These are phyloP conservation scores for Diaporthe vaccinii DNA, from an alignment of 2,329 filamentous ascomycete genomes.

Conservation along the genomic window DNA sequence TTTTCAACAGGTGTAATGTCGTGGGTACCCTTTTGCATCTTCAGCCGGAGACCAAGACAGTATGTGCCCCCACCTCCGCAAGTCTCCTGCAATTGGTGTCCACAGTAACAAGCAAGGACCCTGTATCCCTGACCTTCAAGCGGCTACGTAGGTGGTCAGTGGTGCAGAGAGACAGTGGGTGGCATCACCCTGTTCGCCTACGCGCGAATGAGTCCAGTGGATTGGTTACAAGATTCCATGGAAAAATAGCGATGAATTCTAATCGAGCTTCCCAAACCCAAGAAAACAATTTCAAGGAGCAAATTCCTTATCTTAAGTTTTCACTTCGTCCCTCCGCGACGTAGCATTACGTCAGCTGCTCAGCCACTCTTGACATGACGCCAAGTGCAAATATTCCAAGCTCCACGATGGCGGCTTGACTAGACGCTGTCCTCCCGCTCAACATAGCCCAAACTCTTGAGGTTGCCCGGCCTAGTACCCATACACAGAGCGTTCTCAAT, in stretches of 20 bases:
- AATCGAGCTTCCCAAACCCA: neutral
- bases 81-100: too few species aligned
- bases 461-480: neutral
- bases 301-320: neutral
- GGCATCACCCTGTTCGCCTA: neutral
- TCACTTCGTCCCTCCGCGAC: neutral
- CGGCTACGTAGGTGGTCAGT: neutral
- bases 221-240: neutral
- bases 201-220: too few species aligned
- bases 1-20: too few species aligned
- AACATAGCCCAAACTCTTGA: neutral
- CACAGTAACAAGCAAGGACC: neutral
- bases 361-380: conserved; percentile 25
- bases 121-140: neutral
- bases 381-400: neutral
- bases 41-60: too few species aligned
- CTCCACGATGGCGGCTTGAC: neutral
- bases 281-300: neutral
- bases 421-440: neutral
- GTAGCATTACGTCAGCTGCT: conserved; percentile 26
- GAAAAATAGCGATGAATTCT: fast-evolving
- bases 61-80: too few species aligned
- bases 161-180: neutral
- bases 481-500: fast-evolving
- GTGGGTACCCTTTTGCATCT: too few species aligned